Evolutionary conservation across 176 grass and related monocot species (phyloP), one percentile per base, ranked within the genome.

Genomic region (Aegilops umbellulata): DNA sequence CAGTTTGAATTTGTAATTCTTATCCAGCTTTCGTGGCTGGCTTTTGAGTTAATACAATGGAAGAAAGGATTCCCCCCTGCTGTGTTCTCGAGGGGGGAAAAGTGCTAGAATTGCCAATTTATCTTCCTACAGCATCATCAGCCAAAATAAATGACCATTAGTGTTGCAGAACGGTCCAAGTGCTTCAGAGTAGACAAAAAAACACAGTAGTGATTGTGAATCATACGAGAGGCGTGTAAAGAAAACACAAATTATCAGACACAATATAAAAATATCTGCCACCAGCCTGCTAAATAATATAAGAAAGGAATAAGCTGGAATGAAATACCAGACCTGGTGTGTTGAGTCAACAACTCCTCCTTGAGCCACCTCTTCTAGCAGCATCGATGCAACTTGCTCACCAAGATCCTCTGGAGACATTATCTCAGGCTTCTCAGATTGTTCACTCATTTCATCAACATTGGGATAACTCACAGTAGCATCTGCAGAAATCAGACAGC

Each of bases 331-430:
- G 8, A 98, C 95, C 95, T 98, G 93, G 76, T 98, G 95, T 60
- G 84, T 90, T 10, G 96, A 98, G 82, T 98, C 96, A 76, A 98
- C 90, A 65, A 95, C 96, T 66, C 95, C 96, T 72, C 93, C 96
- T 77, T 91, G 96, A 62, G 86, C 90, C 25, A 95, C 84, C 70
- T 95, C 96, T 82, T 87, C 90, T 61, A 98, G 88, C 51, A 98
- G 26, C 86, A 88, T 91, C 49, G 93, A 98, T 78, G 96, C 96
- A 86, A 85, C 93, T 91, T 91, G 81, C 62, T 89, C 86, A 46
- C 96, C 96, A 44, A 98, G 82, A 83, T 98, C 96, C 68, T 98
- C 96, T 0, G 93, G 93, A 73, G 96, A 86, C 64, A 89, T 92
- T 41, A 95, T 6, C 58, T 92, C 86, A 24, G 92, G 86, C 34